Evolutionary conservation across 768 basidiomycete species (phyloP).

Genomic region (Russula ochroleuca): DNA sequence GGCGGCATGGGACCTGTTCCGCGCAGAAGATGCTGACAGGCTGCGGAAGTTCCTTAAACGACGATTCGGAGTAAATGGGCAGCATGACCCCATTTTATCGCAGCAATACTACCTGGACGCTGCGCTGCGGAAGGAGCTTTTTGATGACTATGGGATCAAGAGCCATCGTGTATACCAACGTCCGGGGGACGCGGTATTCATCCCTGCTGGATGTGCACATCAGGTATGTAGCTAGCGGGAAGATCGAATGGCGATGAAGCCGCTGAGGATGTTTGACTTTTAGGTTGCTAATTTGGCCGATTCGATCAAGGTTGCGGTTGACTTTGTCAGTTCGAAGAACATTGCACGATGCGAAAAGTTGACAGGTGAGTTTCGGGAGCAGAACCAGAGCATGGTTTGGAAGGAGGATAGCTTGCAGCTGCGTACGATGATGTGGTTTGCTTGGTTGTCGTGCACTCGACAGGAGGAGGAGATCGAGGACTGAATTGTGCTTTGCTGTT

Average conservation of each 20-base stretch:
- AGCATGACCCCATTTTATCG: constrained; percentile 84
- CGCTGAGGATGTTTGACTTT: constrained; percentile 1
- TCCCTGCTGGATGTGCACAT: constrained; percentile 91
- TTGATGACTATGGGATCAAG: constrained; percentile 60
- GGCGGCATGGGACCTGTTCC: constrained; percentile 91
- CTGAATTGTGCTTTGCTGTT: background rate
- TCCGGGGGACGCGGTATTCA: constrained; percentile 91
- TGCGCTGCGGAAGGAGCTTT: constrained; percentile 61
- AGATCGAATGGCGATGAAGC: constrained; percentile 3
- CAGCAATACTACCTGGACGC: constrained; percentile 85
- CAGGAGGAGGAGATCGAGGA: constrained; percentile 39
- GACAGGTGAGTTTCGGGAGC: constrained; percentile 83
- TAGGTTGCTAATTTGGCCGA: constrained; percentile 92
- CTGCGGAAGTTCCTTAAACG: constrained; percentile 70
- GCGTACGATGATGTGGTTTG: constrained; percentile 91
- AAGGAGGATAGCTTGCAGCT: constrained; percentile 92
- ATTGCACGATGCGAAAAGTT: constrained; percentile 79
- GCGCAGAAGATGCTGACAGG: constrained; percentile 73
- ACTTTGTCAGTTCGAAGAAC: constrained; percentile 94
- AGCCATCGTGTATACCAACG: constrained; percentile 85
- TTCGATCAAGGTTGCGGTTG: constrained; percentile 92
- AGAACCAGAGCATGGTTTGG: constrained; percentile 86
- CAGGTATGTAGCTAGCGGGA: constrained; percentile 49
- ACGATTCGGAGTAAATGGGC: constrained; percentile 52
- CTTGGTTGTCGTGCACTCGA: constrained; percentile 69